These are phyloP conservation scores for Lipomyces japonicus DNA, from an alignment of 805 yeast genomes.

Conservation along the genomic window DNA sequence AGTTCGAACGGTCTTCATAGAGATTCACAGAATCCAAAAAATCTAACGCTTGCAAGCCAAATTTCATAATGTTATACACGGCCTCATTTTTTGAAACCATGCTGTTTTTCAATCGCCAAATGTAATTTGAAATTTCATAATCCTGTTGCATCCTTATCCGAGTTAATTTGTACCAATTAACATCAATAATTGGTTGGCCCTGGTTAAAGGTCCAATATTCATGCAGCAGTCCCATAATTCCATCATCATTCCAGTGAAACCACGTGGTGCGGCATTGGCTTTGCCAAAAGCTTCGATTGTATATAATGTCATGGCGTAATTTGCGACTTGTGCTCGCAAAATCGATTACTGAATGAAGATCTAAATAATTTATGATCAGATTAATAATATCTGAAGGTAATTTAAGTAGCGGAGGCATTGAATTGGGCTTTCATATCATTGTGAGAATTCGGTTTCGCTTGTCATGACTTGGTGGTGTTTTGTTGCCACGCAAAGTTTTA, in stretches of 20 bases:
- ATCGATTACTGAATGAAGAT: background rate
- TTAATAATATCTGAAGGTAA: too few species aligned
- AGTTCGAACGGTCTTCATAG: background rate
- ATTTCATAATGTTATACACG: conserved; percentile 4
- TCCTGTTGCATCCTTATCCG: background rate
- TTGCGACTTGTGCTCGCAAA: background rate
- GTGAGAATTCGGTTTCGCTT: too few species aligned
- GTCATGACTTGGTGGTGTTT: too few species aligned
- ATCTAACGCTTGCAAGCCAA: conserved; percentile 17
- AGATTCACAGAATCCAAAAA: conserved; percentile 1
- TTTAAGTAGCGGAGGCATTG: too few species aligned
- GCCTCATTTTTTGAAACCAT: background rate
- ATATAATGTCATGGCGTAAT: background rate
- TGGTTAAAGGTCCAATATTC: too few species aligned
- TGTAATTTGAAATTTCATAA: background rate
- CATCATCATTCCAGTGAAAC: background rate
- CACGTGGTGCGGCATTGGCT: background rate
- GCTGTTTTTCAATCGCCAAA: background rate
- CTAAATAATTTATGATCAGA: background rate
- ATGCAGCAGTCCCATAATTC: background rate
- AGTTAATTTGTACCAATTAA: background rate
- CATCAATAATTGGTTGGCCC: background rate
- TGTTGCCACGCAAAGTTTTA: too few species aligned
- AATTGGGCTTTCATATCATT: too few species aligned
- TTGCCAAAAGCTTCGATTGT: background rate